These are phyloP conservation scores for Penicillium paneum DNA, from an alignment of 2,329 filamentous ascomycete genomes.

Conservation along the genomic window DNA sequence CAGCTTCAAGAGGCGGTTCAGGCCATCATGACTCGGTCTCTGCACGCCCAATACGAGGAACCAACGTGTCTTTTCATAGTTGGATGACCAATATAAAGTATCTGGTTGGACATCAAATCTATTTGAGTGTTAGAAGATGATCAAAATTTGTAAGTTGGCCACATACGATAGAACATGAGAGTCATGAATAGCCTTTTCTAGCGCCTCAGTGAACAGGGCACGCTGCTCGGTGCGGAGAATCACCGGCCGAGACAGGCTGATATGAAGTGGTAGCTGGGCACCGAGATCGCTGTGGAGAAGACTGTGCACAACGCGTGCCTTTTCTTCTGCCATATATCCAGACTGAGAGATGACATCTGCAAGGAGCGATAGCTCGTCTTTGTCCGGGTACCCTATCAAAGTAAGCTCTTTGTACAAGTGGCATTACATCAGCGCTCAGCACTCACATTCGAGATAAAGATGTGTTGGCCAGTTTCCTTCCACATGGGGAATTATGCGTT, in stretches of 20 bases:
- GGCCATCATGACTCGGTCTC: conserved; percentile 48
- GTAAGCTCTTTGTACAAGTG: conserved; percentile 13
- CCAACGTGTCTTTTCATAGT: conserved; percentile 66
- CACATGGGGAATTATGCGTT: conserved; percentile 76
- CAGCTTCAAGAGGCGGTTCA: conserved; percentile 61
- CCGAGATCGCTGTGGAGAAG: conserved; percentile 76
- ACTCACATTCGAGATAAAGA: conserved; percentile 86
- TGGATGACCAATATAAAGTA: conserved; percentile 62
- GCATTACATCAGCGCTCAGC: background rate
- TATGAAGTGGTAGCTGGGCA: conserved; percentile 75
- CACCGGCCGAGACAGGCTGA: conserved; percentile 83
- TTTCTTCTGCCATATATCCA: conserved; percentile 39
- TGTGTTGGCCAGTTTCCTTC: conserved; percentile 91
- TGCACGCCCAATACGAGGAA: conserved; percentile 75
- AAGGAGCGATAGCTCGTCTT: conserved; percentile 34
- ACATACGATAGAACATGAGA: conserved; percentile 48
- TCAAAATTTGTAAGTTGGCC: background rate
- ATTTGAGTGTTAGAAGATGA: conserved; percentile 20
- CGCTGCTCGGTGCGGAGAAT: conserved; percentile 70
- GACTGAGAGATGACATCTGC: conserved; percentile 28
- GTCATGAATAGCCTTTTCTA: conserved; percentile 48
- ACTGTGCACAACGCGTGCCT: conserved; percentile 54
- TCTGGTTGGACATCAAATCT: conserved; percentile 50
- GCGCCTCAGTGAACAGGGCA: conserved; percentile 59
- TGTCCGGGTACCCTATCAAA: conserved; percentile 40